Base-by-base conservation (phyloP, 352 stramenopile species). In the Globisporangium okanoganense region DNA sequence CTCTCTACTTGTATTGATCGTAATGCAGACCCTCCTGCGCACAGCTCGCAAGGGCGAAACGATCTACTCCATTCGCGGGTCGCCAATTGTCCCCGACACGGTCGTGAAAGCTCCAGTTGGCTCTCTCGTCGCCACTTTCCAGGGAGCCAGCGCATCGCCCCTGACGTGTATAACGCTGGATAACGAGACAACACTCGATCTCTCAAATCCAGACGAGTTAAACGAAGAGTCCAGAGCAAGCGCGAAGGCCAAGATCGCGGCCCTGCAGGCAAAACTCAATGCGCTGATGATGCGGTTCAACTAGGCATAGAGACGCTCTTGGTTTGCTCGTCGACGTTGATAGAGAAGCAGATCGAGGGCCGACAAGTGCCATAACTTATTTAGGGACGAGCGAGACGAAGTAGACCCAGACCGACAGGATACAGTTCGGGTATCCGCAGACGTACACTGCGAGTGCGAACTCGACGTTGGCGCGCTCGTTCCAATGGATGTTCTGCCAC, bases 381-480 rank as follows among this genome's bases (percentile, higher is more conserved):
- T 27, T 75, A 31, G 70, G 67, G 24, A 71, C 69, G 36, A 96
- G 75, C 13, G 90, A 77, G 52, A 87, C 81, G 14, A 97, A 76
- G 77, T 97, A 98, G 18, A 98, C 77, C 94, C 94, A 98, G 51
- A 98, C 82, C 5, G 85, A 97, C 20, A 98, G 69, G 10, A 98
- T 72, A 48, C 83, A 82, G 65, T 93, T 92, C 10, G 88, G 78
- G 59, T 97, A 95, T 13, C 77, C 73, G 60, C 92, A 85, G 1
- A 92, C 88, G 49, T 90, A 88, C 16, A 97, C 89, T 20, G 75
- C 86, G 22, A 98, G 72, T 38, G 82, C 88, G 62, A 98, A 98
- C 65, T 98, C 88, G 33, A 96, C 88, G 20, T 89, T 72, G 13
- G 72, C 69, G 44, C 90, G 82, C 43, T 87, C 79, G 62, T 86